Base-by-base conservation (phyloP, 164 flowering plant species). In the Chloranthus sessilifolius region DNA sequence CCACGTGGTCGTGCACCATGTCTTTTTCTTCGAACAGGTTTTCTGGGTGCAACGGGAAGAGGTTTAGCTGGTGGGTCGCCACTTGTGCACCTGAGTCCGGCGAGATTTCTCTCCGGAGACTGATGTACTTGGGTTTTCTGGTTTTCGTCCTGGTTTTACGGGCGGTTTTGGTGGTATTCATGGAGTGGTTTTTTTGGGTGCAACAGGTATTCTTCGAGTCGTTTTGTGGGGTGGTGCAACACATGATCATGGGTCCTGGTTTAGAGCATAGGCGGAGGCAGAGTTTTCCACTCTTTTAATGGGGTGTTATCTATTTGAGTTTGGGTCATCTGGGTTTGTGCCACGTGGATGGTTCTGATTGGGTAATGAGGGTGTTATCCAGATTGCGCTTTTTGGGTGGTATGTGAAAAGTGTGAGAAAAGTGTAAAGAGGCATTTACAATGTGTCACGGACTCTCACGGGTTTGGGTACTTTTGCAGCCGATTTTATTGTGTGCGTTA, bases 1-100 rank as follows among this genome's bases (percentile, higher is more conserved):
- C 66, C 28, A 66, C 68, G 63, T 59, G 30, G 39, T 61, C 58
- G 47, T 69, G 62, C 27, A 61, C 60, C 33, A 20, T 24, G 23
- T 73, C 72, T 37, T 63, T 57, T 39, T 70, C 72, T 8, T 69
- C 69, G 5, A 55, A 50, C 0, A 55, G 53, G 39, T 63, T 71
- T 34, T 75, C 83, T 0, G 85, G 84, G 61, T 69, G 82, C 11
- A 80, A 58, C 0, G 85, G 86, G 53, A 79, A 76, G n/a, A 80
- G 62, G 60, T 70, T 56, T 12, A 76, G 73, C 63, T 68, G 79
- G 1, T 60, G 58, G 17, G 53, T n/a, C 16, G 47, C 30, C 38
- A 38, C 47, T 51, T 11, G 25, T n/a, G n/a, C 23, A 2, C 12
- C 45, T 26, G 36, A 12, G 10, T 19, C 25, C 25, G 56, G 24